Base-by-base conservation (phyloP, 2,329 filamentous ascomycete genomes). In the Pestalotiopsis sp. region DNA sequence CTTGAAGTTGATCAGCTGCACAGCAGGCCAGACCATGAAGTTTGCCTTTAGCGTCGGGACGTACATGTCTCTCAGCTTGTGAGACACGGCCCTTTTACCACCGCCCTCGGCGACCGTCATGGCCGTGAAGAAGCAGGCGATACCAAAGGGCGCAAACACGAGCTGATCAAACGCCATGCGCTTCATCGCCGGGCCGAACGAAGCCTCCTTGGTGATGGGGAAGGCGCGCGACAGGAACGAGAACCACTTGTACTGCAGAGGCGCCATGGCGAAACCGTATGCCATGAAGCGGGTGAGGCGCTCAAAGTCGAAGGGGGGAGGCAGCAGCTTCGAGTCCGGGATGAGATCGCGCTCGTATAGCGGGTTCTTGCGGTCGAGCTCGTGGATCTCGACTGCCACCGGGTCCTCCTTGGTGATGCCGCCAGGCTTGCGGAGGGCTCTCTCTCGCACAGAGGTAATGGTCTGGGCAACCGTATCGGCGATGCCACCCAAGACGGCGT, bases 41-140 rank as follows among this genome's bases (percentile, higher is more conserved):
- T 99, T 99, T 74, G 95, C 95, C 85, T 98, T 97, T 73, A 99
- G 85, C 9, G 96, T 95, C 14, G 95, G 94, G 68, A 98, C 81
- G 79, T 97, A 99, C 82, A 98, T 95, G 78, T 98, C 95, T 76
- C 92, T 88, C 75, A 99, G 91, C 85, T 99, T 99, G 78, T 91
- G 88, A 70, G 86, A 83, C 64, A 99, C 87, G 7, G 93, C 95
- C 69, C 92, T 87, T 75, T 88, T 90, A 39, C 94, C 94, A 68
- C 96, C 96, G 31, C 96, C 96, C 82, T 99, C 96, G 13, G 95
- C 93, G 17, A 98, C 81, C 0, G 96, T 98, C 95, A 99, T 98
- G 81, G 92, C 95, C 0, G 93, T 94, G 80, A 98, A 99, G 85
- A 99, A 99, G 73, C 88, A 87, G 14, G 88, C 93, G 68, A 99